Evolutionary conservation across 306 rosid species (phyloP).

Genomic region (Trichosanthes cucumerina): DNA sequence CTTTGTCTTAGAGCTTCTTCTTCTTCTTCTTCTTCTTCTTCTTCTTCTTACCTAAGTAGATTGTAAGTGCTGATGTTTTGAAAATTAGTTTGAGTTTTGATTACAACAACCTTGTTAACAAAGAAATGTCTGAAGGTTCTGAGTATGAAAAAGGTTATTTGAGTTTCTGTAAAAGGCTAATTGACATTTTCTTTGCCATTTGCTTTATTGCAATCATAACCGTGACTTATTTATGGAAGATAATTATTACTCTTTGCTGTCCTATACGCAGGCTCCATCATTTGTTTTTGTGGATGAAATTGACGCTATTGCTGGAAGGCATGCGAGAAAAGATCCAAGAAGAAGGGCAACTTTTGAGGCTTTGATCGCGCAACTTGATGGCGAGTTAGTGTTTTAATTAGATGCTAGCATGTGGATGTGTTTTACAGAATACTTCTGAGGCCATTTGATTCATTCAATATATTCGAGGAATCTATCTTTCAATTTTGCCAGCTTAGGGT

Average conservation of each 20-base stretch:
- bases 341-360: slow-evolving; percentile 95
- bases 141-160: neutral
- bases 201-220: neutral
- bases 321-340: slow-evolving; percentile 82
- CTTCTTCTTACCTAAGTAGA: neutral
- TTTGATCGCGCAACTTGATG: slow-evolving; percentile 84
- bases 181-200: neutral
- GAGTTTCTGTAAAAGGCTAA: neutral
- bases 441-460: neutral
- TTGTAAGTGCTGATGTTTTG: neutral
- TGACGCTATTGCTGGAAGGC: slow-evolving; percentile 98
- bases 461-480: neutral
- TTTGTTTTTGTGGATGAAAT: slow-evolving; percentile 96
- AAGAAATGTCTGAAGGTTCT: neutral
- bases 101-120: neutral
- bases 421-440: neutral
- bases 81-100: neutral
- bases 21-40: neutral
- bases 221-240: neutral
- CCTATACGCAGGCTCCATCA: slow-evolving; percentile 66
- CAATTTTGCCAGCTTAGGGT: neutral
- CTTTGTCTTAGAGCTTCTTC: neutral
- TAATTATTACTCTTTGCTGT: neutral
- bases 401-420: neutral
- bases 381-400: slow-evolving; percentile 61